These are phyloP conservation scores for Intubia oerlemansii DNA, from an alignment of 2,329 filamentous ascomycete species.

Conservation along the genomic window DNA sequence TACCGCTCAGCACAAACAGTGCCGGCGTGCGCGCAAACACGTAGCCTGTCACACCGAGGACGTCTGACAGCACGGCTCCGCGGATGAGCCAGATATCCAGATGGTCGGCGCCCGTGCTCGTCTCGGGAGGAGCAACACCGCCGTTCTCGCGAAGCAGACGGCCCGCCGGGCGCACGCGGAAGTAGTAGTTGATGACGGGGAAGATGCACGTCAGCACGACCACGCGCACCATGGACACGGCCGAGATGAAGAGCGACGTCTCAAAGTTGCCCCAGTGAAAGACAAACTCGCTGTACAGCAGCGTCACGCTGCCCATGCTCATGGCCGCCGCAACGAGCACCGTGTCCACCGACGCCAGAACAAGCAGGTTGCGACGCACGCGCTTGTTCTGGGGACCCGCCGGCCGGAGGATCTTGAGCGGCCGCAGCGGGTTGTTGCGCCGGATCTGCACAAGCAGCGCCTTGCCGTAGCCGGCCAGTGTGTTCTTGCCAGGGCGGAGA, in stretches of 20 bases:
- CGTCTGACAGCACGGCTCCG: conserved; percentile 52
- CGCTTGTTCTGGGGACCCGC: conserved; percentile 38
- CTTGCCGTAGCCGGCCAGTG: conserved; percentile 6
- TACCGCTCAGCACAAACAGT: conserved; percentile 50
- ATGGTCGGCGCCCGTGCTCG: conserved; percentile 47
- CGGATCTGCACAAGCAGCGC: conserved; percentile 15
- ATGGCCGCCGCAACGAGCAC: conserved; percentile 65
- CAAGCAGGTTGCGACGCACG: conserved; percentile 60
- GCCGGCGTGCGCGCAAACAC: conserved; percentile 36
- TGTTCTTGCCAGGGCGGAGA: conserved; percentile 5
- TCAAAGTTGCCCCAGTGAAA: conserved; percentile 73
- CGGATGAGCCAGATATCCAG: conserved; percentile 65
- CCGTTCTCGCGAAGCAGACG: conserved; percentile 18
- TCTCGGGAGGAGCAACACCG: conserved; percentile 19
- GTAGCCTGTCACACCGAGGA: conserved; percentile 58
- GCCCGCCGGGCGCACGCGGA: conserved; percentile 34
- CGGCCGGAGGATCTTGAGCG: conserved; percentile 60
- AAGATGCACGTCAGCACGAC: conserved; percentile 52
- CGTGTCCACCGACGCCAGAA: conserved; percentile 63
- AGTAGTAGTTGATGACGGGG: conserved; percentile 54
- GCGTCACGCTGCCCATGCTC: conserved; percentile 57
- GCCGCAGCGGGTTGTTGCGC: conserved; percentile 47
- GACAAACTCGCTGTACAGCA: conserved; percentile 62
- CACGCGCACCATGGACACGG: conserved; percentile 60
- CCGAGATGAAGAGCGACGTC: conserved; percentile 59